A percentile compares a stretch with the other conserved stretches of the same genome.
These are phyloP conservation scores for Globisporangium canariense DNA, from an alignment of 352 stramenopile species.

Conservation along the genomic window DNA sequence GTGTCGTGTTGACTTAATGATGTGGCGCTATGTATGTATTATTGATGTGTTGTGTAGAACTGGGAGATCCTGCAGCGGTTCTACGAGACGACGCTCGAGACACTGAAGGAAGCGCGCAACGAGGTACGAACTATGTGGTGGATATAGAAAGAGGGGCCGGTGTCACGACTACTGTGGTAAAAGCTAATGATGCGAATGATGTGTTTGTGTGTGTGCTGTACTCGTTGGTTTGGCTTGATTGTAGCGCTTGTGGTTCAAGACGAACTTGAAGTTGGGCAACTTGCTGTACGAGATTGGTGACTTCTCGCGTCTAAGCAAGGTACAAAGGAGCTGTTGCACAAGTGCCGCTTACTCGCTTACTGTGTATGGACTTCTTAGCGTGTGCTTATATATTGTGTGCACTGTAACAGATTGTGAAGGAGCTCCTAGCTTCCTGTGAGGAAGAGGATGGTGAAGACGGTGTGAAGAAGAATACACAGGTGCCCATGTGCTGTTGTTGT, in stretches of 20 bases:
- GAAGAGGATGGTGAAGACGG: constrained; percentile 84
- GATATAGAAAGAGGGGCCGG: neutral
- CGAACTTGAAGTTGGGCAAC: constrained; percentile 94
- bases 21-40: neutral
- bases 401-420: constrained; percentile 63
- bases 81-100: constrained; percentile 85
- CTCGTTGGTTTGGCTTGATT: neutral
- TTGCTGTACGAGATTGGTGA: constrained; percentile 86
- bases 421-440: constrained; percentile 84
- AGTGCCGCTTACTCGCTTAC: neutral
- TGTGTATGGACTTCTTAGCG: neutral
- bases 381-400: neutral
- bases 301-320: constrained; percentile 68
- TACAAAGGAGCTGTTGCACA: constrained; percentile 11
- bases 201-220: neutral
- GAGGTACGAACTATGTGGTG: constrained; percentile 29
- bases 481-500: constrained; percentile 5
- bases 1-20: neutral
- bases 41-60: constrained; percentile 29
- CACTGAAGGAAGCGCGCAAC: constrained; percentile 78
- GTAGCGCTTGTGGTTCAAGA: constrained; percentile 94
- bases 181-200: neutral
- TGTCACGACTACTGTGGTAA: neutral
- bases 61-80: constrained; percentile 84
- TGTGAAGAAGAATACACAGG: constrained; percentile 80